Evolutionary conservation across 208 protist species (phyloP).

Genomic region (Wallacemonas sp.): DNA sequence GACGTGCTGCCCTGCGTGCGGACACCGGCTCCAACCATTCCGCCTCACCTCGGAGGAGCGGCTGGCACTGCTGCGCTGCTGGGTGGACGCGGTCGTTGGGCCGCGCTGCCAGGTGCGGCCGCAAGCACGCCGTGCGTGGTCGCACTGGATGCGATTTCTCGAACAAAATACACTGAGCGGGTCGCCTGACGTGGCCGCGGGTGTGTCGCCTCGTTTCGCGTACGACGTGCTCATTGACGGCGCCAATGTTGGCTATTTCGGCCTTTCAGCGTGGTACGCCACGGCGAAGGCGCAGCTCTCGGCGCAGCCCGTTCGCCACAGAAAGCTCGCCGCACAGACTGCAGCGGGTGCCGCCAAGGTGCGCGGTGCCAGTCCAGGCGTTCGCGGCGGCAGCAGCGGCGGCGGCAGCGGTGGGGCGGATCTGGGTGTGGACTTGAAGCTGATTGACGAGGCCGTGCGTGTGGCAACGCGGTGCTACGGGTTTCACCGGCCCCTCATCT

Average conservation of each 20-base stretch:
- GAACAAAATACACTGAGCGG: constrained; percentile 1
- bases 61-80: constrained; percentile 34
- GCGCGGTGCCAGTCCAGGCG: too few relatives aligned
- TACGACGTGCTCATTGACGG: constrained; percentile 79
- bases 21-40: constrained; percentile 26
- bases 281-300: constrained; percentile 50
- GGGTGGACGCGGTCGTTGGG: constrained; percentile 36
- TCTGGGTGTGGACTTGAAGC: constrained; percentile 58
- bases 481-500: constrained; percentile 53
- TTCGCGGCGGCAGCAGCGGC: too few relatives aligned
- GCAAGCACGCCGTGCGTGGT: constrained; percentile 44
- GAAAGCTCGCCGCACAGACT: constrained; percentile 23
- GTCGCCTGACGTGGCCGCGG: neutral
- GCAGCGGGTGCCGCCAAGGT: too few relatives aligned
- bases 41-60: constrained; percentile 53
- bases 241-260: constrained; percentile 87
- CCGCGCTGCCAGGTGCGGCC: constrained; percentile 25
- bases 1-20: constrained; percentile 24
- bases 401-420: too few relatives aligned
- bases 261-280: constrained; percentile 77
- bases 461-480: constrained; percentile 33
- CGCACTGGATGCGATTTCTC: constrained; percentile 54
- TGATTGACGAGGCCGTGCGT: constrained; percentile 61
- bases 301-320: too few relatives aligned
- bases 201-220: constrained; percentile 14